Evolutionary conservation across 148 eudicot genomes (phyloP), one percentile per base, ranked within the genome.

Genomic region (Nyssa sinensis): DNA sequence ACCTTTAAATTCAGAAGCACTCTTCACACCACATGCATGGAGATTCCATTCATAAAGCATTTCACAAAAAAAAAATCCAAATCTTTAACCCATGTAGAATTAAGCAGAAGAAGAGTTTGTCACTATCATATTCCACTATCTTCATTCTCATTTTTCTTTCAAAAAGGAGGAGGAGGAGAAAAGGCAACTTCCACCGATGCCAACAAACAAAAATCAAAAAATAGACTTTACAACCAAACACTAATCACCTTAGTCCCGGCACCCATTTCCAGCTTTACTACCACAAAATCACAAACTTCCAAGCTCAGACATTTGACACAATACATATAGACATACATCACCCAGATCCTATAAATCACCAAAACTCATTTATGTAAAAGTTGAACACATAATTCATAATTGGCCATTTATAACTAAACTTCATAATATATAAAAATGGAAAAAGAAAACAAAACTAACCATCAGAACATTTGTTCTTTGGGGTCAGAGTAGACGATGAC

Each of bases 401-500:
- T 55, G 19, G 25, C 24, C 25, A 55, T 55, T 55, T 5, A 55
- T 23, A 1, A 17, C 14, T 23, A 12, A 29, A 27, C 12, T 0
- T 10, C 8, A 44, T n/a, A n/a, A 7, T 3, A 19, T 4, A 25
- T 24, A 67, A 31, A 70, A 12, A 30, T 0, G 23, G 39, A 37
- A 24, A 47, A 69, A 77, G 13, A 33, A 74, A 76, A 69, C 58
- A 65, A 19, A 41, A 75, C 84, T 14, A 75, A 93, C 97, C 97
- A 72, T 90, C 97, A 9, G 91, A 86, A 73, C 80, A 64, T 73
- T 84, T 86, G 76, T 80, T 87, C 74, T 84, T 77, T 49, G 72
- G 62, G 69, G 73, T 71, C 58, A 82, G 63, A 66, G 58, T 77
- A 31, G 87, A 77, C 14, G 77, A 61, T 27, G 85, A 73, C 14